Conservation (phyloP, 352 stramenopile genomes). For the Globisporangium takayamanum region DNA sequence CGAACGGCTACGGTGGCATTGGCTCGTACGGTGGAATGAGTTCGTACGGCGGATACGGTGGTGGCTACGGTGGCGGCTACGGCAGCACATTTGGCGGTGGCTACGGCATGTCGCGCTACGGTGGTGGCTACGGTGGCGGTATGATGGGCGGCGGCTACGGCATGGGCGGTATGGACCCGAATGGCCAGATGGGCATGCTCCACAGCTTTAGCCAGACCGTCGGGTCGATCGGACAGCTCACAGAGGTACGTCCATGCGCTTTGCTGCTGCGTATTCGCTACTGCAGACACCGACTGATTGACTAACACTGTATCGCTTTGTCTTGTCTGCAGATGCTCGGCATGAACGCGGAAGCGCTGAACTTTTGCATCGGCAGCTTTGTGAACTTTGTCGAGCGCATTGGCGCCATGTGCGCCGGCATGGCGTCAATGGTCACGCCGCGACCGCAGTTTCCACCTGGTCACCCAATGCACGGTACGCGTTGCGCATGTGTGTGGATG, state of each 20-base stretch:
- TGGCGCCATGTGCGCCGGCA: conserved; percentile 62
- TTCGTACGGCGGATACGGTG: conserved; percentile 20
- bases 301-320: conserved; percentile 1
- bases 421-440: conserved; percentile 62
- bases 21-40: conserved; percentile 24
- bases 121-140: conserved; percentile 19
- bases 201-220: conserved; percentile 65
- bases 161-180: conserved; percentile 37
- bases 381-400: conserved; percentile 82
- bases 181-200: conserved; percentile 48
- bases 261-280: not conserved
- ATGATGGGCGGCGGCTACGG: conserved; percentile 19
- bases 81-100: conserved; percentile 29
- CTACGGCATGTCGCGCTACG: conserved; percentile 30
- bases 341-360: conserved; percentile 70
- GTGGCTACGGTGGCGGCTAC: conserved; percentile 16
- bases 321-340: conserved; percentile 34
- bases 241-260: conserved; percentile 28
- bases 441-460: conserved; percentile 56
- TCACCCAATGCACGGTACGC: conserved; percentile 60
- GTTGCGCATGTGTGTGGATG: not conserved
- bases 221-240: conserved; percentile 67
- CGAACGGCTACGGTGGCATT: conserved; percentile 21
- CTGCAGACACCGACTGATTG: not conserved
- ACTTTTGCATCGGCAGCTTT: conserved; percentile 77